These are phyloP conservation scores for Trypanosoma platydactyli DNA, from an alignment of 208 protist species.

Conservation along the genomic window DNA sequence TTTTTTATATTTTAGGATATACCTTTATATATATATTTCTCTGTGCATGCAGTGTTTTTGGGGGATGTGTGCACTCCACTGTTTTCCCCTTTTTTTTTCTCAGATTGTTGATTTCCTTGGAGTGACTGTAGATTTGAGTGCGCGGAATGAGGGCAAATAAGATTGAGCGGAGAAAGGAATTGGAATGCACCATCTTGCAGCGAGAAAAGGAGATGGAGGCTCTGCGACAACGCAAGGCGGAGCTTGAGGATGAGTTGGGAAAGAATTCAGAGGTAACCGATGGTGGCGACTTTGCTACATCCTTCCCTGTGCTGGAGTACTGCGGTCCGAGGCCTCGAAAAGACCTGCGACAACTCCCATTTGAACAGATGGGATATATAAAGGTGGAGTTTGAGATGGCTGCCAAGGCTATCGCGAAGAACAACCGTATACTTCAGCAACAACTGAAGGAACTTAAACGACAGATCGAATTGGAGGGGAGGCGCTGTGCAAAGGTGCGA, in stretches of 20 bases:
- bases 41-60: too few relatives aligned
- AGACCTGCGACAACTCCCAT: conserved; percentile 40
- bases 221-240: conserved; percentile 50
- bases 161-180: conserved; percentile 58
- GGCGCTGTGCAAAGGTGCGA: conserved; percentile 21
- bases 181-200: conserved; percentile 60
- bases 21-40: too few relatives aligned
- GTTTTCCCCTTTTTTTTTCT: conserved; percentile 9
- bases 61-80: too few relatives aligned
- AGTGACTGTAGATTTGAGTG: conserved; percentile 1
- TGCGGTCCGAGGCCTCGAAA: conserved; percentile 53
- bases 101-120: not conserved
- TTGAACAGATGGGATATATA: conserved; percentile 74
- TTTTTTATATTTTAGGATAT: conserved; percentile 32
- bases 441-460: conserved; percentile 58
- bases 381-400: conserved; percentile 75
- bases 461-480: conserved; percentile 52
- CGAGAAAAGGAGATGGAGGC: conserved; percentile 63
- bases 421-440: conserved; percentile 50
- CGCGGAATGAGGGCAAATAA: conserved; percentile 47
- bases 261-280: conserved; percentile 29
- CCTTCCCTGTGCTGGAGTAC: conserved; percentile 80
- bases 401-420: conserved; percentile 53
- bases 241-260: conserved; percentile 52
- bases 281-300: conserved; percentile 46